Evolutionary conservation across 2,329 filamentous ascomycete genomes (phyloP), one percentile per base, ranked within the genome.

Genomic region (Graphilbum fragrans): DNA sequence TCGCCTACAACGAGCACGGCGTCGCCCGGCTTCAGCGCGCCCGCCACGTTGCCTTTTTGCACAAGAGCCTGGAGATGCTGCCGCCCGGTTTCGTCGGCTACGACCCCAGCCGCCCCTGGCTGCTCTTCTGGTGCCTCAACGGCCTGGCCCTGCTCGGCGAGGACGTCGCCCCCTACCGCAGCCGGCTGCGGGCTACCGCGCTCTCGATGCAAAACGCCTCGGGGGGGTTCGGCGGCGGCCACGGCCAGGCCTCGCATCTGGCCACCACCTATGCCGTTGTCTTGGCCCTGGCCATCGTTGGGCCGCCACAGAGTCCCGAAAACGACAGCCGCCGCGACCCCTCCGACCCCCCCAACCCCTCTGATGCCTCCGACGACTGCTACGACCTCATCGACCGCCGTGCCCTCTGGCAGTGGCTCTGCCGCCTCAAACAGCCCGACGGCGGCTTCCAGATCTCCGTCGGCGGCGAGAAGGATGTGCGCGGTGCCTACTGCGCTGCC

Each of bases 161-260:
- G 55, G 85, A 94, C 56, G 67, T 74, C 37, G 61, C 61, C 25
- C 60, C 76, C 32, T 90, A 86, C 59, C 74, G 80, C 42, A 65
- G 82, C 49, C 70, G 73, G 62, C 75, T 90, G 44, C 65, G 84
- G 39, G 73, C 78, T 45, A 95, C 88, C 7, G 80, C 92, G 39
- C 71, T 70, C 37, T 77, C 85, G 35, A 80, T 90, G 62, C 92
- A 96, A 62, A 93, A 95, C 59, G 59, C 68, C 19, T 70, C 69
- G 16, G 92, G 92, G 39, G 92, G 92, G 3, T 94, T 94, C 58
- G 92, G 87, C 40, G 92, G 90, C 48, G 88, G 92, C n/a, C 82
- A 87, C 58, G 87, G 90, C 22, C 92, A 96, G 57, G 70, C 76
- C 50, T 87, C 86, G 41, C 92, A 98, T 61, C 73, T 92, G 50